These are phyloP conservation scores for Berkeleyomyces rouxiae DNA, from an alignment of 2,329 filamentous ascomycete species.

Conservation along the genomic window DNA sequence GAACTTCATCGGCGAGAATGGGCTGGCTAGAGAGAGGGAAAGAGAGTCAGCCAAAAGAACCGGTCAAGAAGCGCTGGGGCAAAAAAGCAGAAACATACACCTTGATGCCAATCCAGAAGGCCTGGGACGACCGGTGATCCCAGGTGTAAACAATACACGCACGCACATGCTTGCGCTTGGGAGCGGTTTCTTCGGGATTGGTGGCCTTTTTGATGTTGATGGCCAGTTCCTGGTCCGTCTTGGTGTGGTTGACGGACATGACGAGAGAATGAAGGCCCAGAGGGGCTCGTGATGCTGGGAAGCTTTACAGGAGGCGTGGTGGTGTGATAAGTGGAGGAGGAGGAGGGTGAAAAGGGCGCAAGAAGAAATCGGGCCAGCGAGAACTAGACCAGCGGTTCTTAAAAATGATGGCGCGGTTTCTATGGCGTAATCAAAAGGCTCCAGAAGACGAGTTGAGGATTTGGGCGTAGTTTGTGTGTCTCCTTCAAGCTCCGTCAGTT, in stretches of 20 bases:
- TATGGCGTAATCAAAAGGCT: background rate
- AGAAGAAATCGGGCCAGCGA: background rate
- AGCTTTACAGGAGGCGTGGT: background rate
- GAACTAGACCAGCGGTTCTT: no score
- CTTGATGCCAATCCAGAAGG: constrained; percentile 98
- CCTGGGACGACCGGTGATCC: constrained; percentile 90
- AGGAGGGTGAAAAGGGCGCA: background rate
- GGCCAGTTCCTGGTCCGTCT: constrained; percentile 51
- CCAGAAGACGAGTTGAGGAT: background rate
- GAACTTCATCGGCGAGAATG: constrained; percentile 94
- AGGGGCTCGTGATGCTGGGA: background rate
- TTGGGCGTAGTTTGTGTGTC: background rate
- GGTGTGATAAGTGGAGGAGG: background rate
- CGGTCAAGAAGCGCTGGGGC: background rate
- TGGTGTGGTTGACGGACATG: constrained; percentile 20
- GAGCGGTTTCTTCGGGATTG: constrained; percentile 49
- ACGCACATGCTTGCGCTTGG: constrained; percentile 83
- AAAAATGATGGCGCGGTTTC: background rate
- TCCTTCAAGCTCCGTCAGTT: background rate
- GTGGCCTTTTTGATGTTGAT: constrained; percentile 58
- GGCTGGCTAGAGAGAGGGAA: constrained; percentile 48
- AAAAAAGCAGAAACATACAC: constrained; percentile 46
- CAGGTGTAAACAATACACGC: constrained; percentile 97
- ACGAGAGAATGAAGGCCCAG: background rate
- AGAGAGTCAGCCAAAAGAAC: constrained; percentile 1